Base-by-base conservation (phyloP, 2,329 filamentous ascomycete species). In the Xylariaceae sp. region DNA sequence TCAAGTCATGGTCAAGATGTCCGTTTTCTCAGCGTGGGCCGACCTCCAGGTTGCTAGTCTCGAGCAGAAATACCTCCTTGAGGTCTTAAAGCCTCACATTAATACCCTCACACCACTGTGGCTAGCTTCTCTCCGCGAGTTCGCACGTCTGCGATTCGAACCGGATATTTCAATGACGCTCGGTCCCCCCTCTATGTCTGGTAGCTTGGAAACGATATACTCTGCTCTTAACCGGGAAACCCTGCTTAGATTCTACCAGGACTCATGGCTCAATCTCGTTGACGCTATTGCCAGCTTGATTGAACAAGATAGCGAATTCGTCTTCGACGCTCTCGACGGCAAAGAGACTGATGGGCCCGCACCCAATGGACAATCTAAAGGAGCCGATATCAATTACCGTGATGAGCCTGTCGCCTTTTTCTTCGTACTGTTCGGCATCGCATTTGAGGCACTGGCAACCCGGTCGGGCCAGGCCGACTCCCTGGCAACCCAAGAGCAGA, bases 351-450 rank as follows among this genome's bases (percentile, higher is more conserved):
- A 77, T 7, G 78, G 73, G 27, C 70, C 74, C 3, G 71, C 72
- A 7, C 65, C 71, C 30, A 80, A 78, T 56, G 77, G 76, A 2
- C 74, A 80, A 43, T 74, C 76, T 12, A 89, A 87, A 68, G 80
- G 79, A 2, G 79, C 85, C 47, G 89, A 92, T 61, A 97, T 99
- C 74, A 97, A 97, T 71, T 99, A 99, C 69, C 88, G 94, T 47
- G 92, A 97, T 67, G 94, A 99, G 69, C 94, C 94, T 0, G 90
- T 97, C 1, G 94, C 94, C 0, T 99, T 99, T 78, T 99, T 99
- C 76, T 99, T 99, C 66, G 92, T 99, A 11, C 80, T 99, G 0
- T 99, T 97, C 64, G 94, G 94, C 8, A 86, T 99, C 54, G 91
- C 92, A 0, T 97, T 99, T 63, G 95, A 99, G 72, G 92, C 95